phyloP scores from a whole-genome alignment of 768 basidiomycete species.

The Suillus paluster region DNA sequence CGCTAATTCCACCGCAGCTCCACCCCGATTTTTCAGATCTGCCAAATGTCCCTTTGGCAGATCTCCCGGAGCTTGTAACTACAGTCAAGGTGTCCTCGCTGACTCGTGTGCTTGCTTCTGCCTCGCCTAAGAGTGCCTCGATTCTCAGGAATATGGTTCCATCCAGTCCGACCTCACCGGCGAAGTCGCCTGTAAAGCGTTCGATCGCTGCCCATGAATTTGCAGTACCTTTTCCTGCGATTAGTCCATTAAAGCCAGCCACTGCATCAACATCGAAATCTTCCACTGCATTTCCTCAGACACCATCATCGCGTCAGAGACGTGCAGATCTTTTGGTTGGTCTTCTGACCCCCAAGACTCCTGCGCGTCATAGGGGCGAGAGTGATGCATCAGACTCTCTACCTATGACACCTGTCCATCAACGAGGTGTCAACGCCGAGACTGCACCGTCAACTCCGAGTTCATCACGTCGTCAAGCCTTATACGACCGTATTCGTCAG shows the following conservation, averaged over 20 bases:
- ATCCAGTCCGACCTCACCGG: conserved; percentile 39
- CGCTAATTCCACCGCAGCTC: conserved; percentile 45
- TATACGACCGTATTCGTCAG: conserved; percentile 81
- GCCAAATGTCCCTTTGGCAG: conserved; percentile 66
- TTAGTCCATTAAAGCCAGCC: conserved; percentile 37
- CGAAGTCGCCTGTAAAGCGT: conserved; percentile 39
- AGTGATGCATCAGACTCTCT: conserved; percentile 40
- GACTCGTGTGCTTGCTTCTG: conserved; percentile 71
- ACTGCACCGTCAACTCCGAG: conserved; percentile 72
- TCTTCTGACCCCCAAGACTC: conserved; percentile 42
- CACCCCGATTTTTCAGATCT: conserved; percentile 47
- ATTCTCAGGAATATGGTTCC: conserved; percentile 35
- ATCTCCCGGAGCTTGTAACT: conserved; percentile 62
- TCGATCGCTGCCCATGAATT: conserved; percentile 16
- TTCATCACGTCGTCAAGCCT: conserved; percentile 75
- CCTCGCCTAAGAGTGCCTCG: conserved; percentile 64
- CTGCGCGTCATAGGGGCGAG: conserved; percentile 51
- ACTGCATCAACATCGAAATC: conserved; percentile 51
- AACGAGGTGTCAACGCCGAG: conserved; percentile 54
- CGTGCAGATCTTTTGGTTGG: conserved; percentile 38
- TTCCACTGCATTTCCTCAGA: conserved; percentile 61
- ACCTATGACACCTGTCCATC: conserved; percentile 71
- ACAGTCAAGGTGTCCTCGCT: conserved; percentile 64
- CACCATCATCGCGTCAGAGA: conserved; percentile 58
- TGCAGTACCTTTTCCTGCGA: conserved; percentile 48